Percentiles rank a stretch among this genome's conserved stretches.
phyloP scores from a whole-genome alignment of 305 asterid genomes.

The Petunia hybrid region DNA sequence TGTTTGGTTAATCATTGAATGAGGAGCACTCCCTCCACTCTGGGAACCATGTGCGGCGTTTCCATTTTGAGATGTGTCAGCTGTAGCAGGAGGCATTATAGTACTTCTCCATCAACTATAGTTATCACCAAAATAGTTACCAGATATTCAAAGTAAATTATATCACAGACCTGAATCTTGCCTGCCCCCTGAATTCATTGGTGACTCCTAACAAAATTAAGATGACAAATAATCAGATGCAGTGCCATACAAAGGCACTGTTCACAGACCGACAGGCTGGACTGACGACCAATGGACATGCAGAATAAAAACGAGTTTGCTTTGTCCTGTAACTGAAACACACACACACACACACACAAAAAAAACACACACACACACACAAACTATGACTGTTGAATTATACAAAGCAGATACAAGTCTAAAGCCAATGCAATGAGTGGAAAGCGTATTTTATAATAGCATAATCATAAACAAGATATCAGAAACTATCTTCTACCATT shows the following conservation, averaged over 20 bases:
- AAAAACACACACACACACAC: neutral
- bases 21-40: slow-evolving; percentile 64
- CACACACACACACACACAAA: neutral
- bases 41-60: slow-evolving; percentile 65
- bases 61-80: slow-evolving; percentile 77
- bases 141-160: slow-evolving; percentile 31
- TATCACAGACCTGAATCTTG: slow-evolving; percentile 66
- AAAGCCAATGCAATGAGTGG: neutral
- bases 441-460: neutral
- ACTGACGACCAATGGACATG: neutral
- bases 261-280: neutral
- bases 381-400: slow-evolving; percentile 20
- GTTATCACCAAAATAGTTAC: slow-evolving; percentile 29
- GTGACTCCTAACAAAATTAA: slow-evolving; percentile 62
- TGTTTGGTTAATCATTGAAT: slow-evolving; percentile 58
- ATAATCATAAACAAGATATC: neutral
- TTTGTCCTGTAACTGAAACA: neutral
- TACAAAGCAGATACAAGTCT: slow-evolving; percentile 3
- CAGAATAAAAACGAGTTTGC: neutral
- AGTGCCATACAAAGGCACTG: neutral
- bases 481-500: slow-evolving; percentile 16
- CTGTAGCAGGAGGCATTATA: slow-evolving; percentile 46
- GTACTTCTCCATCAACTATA: slow-evolving; percentile 34
- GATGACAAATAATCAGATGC: slow-evolving; percentile 14
- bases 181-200: slow-evolving; percentile 60